Base-by-base conservation (phyloP, 2,329 filamentous ascomycete species). In the Calonectria hawksworthii region DNA sequence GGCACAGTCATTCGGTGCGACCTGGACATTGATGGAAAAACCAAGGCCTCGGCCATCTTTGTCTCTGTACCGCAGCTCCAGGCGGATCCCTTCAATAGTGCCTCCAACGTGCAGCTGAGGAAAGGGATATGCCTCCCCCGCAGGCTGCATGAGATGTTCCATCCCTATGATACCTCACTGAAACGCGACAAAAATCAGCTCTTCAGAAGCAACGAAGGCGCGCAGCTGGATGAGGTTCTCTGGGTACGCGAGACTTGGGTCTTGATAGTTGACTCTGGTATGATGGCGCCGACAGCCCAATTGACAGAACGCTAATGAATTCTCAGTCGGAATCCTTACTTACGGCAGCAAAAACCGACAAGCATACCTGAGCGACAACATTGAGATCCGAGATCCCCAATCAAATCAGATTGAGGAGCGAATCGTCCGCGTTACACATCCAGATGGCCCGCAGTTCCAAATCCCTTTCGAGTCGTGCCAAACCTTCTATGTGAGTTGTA, bases 1-100 rank as follows among this genome's bases (percentile, higher is more conserved):
- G 63, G 41, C 26, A 65, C 63, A 16, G 63, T 65, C 38, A 65
- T 65, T 23, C 14, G 63, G 51, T 51, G 63, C 21, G 63, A 65
- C 18, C 28, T 65, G 2, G 41, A 51, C 38, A 36, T 28, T 50
- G 63, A 23, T 50, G 41, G 41, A 65, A 50, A 65, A 18, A 34
- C 63, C 2, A 32, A 32, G 3, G 41, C 63, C 10, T 50, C 38
- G 32, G 63, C 41, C 14, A 9, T 50, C 5, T 65, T 65, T 36
- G 63, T 34, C 63, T 65, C 63, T 0, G 4, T 65, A 23, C 63
- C 63, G 2, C 63, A 65, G 10, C 7, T 65, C n/a, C 41, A 34
- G 16, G 63, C 14, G 16, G 63, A 32, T 23, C 28, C 63, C 2
- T 32, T 65, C 18, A 32, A 34, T 14, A 4, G 63, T 4, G n/a